Percentiles rank a stretch among this genome's conserved stretches.
These are phyloP conservation scores for Suillus americanus DNA, from an alignment of 768 basidiomycete genomes.

Conservation along the genomic window DNA sequence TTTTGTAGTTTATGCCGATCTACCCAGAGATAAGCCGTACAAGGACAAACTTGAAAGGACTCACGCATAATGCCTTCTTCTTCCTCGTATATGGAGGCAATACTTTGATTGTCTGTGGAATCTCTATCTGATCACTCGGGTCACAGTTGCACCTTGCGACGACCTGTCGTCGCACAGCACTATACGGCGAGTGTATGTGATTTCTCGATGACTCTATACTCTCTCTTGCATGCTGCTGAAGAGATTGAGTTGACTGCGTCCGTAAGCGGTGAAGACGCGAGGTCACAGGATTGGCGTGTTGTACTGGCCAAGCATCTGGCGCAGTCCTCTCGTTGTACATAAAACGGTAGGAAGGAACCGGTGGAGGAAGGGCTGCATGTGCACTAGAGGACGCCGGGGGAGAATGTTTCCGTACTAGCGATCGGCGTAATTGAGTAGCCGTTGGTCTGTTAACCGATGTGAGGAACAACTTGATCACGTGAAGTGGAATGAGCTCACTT, in stretches of 20 bases:
- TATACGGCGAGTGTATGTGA: background rate
- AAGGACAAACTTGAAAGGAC: background rate
- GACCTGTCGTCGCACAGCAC: background rate
- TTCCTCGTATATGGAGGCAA: background rate
- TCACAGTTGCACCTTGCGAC: background rate
- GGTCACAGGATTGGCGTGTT: background rate
- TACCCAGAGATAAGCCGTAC: conserved; percentile 21
- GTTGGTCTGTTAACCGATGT: background rate
- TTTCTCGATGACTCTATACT: background rate
- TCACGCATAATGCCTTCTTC: conserved; percentile 2
- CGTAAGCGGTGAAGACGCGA: background rate
- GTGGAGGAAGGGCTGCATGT: too few relatives aligned
- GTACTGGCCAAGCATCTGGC: background rate
- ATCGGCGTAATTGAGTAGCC: background rate
- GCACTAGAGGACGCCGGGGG: background rate
- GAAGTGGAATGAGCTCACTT: background rate
- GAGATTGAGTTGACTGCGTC: background rate
- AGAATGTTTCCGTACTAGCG: background rate
- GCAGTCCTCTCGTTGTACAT: background rate
- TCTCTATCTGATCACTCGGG: background rate
- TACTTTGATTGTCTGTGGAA: background rate
- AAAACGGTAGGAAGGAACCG: background rate
- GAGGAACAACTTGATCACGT: background rate
- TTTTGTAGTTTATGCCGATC: conserved; percentile 85
- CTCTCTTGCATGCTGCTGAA: background rate